Percentiles rank a stretch among this genome's conserved stretches.
These are phyloP conservation scores for Helminthosporium solani DNA, from an alignment of 2,329 filamentous ascomycete genomes.

Conservation along the genomic window DNA sequence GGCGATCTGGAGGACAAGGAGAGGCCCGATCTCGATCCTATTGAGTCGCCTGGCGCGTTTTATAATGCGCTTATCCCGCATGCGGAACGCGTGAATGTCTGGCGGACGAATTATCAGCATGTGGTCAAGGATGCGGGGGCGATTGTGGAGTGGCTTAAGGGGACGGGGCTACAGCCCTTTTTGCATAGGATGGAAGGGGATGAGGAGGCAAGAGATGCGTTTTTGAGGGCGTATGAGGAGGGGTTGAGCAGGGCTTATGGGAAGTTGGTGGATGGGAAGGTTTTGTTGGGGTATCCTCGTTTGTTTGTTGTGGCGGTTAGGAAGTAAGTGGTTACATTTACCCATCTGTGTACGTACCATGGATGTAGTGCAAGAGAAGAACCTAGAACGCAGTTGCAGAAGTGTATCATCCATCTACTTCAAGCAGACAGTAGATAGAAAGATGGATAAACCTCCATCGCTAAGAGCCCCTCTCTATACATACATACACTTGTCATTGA, in stretches of 20 bases:
- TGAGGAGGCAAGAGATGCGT: slow-evolving; percentile 44
- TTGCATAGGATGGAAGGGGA: slow-evolving; percentile 49
- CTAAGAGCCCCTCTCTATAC: too few relatives aligned
- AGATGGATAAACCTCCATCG: too few relatives aligned
- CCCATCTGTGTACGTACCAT: too few relatives aligned
- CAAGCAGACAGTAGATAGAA: too few relatives aligned
- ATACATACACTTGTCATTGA: too few relatives aligned
- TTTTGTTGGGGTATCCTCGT: slow-evolving; percentile 57
- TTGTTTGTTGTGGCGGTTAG: slow-evolving; percentile 54
- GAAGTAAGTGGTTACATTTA: slow-evolving; percentile 14
- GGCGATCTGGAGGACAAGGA: slow-evolving; percentile 10
- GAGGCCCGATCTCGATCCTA: slow-evolving; percentile 47
- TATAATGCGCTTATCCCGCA: slow-evolving; percentile 52
- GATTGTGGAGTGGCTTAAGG: slow-evolving; percentile 62
- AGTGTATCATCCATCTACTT: too few relatives aligned
- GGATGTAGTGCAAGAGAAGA: too few relatives aligned
- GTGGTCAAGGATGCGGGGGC: slow-evolving; percentile 49
- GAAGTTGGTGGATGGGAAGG: slow-evolving; percentile 51
- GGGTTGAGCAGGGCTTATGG: slow-evolving; percentile 50
- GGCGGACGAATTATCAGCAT: slow-evolving; percentile 58
- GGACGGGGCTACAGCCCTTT: slow-evolving; percentile 58
- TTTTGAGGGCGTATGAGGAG: slow-evolving; percentile 50
- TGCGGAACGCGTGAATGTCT: slow-evolving; percentile 51
- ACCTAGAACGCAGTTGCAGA: too few relatives aligned
- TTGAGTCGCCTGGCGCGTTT: slow-evolving; percentile 50